Conservation (phyloP, 345 rosid species). For the Aegle marmelos region DNA sequence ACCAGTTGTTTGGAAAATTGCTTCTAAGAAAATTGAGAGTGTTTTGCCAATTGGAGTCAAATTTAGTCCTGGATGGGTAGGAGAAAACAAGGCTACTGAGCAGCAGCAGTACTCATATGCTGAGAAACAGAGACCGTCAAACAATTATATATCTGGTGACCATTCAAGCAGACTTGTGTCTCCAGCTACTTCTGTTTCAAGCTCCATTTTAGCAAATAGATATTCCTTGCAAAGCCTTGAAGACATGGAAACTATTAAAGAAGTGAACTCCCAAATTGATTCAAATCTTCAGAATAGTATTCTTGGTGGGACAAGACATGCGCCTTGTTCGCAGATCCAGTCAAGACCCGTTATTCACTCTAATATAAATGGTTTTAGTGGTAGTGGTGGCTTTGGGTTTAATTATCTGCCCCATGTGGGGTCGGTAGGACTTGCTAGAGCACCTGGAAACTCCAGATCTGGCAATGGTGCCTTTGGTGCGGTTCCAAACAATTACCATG, state of each 20-base stretch:
- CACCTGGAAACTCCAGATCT: constrained; percentile 13
- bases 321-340: constrained; percentile 24
- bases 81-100: constrained; percentile 50
- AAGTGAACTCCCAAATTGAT: constrained; percentile 38
- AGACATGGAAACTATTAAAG: constrained; percentile 33
- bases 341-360: constrained; percentile 25
- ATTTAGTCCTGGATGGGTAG: constrained; percentile 82
- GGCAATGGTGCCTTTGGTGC: constrained; percentile 21
- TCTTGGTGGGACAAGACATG: constrained; percentile 19
- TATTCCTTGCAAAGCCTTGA: constrained; percentile 34
- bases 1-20: constrained; percentile 72
- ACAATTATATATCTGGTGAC: constrained; percentile 27
- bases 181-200: constrained; percentile 34
- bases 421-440: constrained; percentile 22
- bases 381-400: constrained; percentile 27
- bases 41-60: constrained; percentile 59
- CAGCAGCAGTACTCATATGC: constrained; percentile 24
- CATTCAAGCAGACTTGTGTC: constrained; percentile 47
- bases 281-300: constrained; percentile 19
- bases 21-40: constrained; percentile 62
- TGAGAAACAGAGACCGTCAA: constrained; percentile 32
- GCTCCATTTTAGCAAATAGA: constrained; percentile 33
- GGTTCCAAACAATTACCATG: constrained; percentile 24
- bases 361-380: constrained; percentile 22
- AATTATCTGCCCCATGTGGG: constrained; percentile 23